Evolutionary conservation across 225 moss, liverwort and hornwort genomes (phyloP), one percentile per base, ranked within the genome.

Genomic region (Bryum argenteum): DNA sequence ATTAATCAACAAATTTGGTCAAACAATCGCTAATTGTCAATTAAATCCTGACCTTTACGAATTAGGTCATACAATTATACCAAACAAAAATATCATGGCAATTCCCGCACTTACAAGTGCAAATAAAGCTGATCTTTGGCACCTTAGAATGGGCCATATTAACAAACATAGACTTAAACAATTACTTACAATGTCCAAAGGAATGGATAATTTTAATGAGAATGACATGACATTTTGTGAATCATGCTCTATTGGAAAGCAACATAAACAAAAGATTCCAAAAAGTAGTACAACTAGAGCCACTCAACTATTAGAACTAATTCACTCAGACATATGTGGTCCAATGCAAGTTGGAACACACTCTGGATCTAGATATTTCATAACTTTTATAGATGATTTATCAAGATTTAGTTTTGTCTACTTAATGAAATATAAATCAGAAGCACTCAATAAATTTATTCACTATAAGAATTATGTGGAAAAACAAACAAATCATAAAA

Each of bases 261-360:
- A 69, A 57, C 43, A 69, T 2, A 57, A 44, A n/a, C 3, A 58
- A 26, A 70, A 70, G 1, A 11, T 58, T 23, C 22, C 70, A 2
- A 47, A 37, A 22, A 0, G 0, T 5, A 0, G 8, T 19, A 4
- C 9, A 37, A 14, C 0, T 2, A 45, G 10, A 20, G 45, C 44
- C 0, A 56, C 8, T 0, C 3, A 56, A 18, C 0, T 64, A 11
- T 6, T 55, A 33, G 2, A 16, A 45, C 18, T 73, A 13, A 2
- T 73, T 6, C 21, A 37, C 28, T 10, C 0, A 3, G 0, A 72
- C 0, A 43, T 55, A 1, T 72, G 17, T 64, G 2, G 6, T 5
- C 6, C 69, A 1, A 23, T 67, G 10, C 55, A 56, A 18, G 4
- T 69, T 18, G 6, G 5, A 3, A 60, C 18, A 1, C 28, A 57